These are phyloP conservation scores for Cucumis sativus DNA, from an alignment of 306 rosid genomes.

Conservation along the genomic window Cucumber_9930_V3 NC_026658.2:4953001-4953500, in stretches of 20 bases:
- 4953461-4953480: slow-evolving; percentile 6
- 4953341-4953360: slow-evolving; percentile 8
- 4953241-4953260: background rate
- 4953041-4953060: slow-evolving; percentile 1
- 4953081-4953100: slow-evolving; percentile 14
- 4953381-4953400: background rate
- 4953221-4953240: background rate
- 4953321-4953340: background rate
- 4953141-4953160: slow-evolving; percentile 10
- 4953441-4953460: background rate
- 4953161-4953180: slow-evolving; percentile 8
- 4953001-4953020: background rate
- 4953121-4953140: slow-evolving; percentile 6
- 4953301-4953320: background rate
- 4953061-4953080: background rate
- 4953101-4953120: slow-evolving; percentile 14
- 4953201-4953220: background rate
- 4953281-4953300: background rate
- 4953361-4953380: slow-evolving; percentile 3
- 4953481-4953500: background rate
- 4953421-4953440: background rate
- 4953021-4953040: background rate
- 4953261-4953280: background rate
- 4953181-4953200: background rate
- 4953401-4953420: too few species aligned